Conservation (phyloP, 2,329 filamentous ascomycete species). For the Dryadomyces quercivorus region DNA sequence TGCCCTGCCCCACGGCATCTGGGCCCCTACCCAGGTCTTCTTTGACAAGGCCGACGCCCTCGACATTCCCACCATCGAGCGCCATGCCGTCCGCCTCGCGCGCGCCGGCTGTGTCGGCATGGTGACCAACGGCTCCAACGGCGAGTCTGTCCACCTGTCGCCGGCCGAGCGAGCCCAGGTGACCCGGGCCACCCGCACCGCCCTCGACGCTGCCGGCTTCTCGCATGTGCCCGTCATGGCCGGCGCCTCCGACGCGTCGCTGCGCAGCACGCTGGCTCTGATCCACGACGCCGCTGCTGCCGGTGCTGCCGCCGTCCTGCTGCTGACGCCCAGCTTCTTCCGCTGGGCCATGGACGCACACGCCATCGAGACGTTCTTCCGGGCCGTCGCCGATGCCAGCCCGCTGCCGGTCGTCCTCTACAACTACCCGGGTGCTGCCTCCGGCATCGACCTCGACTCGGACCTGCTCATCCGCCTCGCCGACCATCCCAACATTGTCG, state of each 20-base stretch:
- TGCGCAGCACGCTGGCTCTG: slow-evolving; percentile 51
- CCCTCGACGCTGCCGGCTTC: slow-evolving; percentile 39
- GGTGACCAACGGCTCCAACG: slow-evolving; percentile 53
- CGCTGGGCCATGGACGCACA: slow-evolving; percentile 38
- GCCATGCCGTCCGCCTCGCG: too few species aligned
- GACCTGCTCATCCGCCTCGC: slow-evolving; percentile 35
- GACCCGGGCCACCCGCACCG: slow-evolving; percentile 40
- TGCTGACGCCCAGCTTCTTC: slow-evolving; percentile 59
- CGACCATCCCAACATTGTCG: slow-evolving; percentile 36
- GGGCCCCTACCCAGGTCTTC: too few species aligned
- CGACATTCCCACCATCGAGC: too few species aligned
- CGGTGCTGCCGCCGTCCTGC: slow-evolving; percentile 54
- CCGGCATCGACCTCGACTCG: slow-evolving; percentile 38
- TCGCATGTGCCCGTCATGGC: slow-evolving; percentile 50
- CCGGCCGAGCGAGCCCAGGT: slow-evolving; percentile 46
- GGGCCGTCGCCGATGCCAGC: slow-evolving; percentile 34
- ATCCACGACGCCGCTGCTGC: slow-evolving; percentile 49
- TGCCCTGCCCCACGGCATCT: too few species aligned
- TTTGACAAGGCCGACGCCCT: too few species aligned
- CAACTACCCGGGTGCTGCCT: slow-evolving; percentile 41
- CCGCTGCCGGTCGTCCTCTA: slow-evolving; percentile 41
- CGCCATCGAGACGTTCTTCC: slow-evolving; percentile 34
- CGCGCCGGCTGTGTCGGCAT: slow-evolving; percentile 26
- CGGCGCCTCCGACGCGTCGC: slow-evolving; percentile 53
- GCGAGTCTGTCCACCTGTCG: slow-evolving; percentile 53